Conservation (phyloP, 2,329 filamentous ascomycete genomes). For the Ophiobolus disseminans region DNA sequence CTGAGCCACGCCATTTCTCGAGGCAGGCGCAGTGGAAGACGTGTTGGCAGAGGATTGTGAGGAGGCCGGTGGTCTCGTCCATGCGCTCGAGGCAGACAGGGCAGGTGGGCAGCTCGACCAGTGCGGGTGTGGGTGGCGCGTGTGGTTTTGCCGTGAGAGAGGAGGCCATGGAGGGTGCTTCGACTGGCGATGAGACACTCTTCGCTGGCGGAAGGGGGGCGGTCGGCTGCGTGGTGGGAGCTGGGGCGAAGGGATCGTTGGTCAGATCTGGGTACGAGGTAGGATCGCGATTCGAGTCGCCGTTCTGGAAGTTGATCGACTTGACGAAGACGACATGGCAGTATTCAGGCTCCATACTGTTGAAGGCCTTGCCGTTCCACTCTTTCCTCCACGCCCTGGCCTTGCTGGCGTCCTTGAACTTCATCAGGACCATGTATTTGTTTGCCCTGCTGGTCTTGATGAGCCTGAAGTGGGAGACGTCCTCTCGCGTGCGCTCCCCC, state of each 20-base stretch:
- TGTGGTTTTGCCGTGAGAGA: conserved; percentile 66
- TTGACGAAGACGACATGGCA: conserved; percentile 96
- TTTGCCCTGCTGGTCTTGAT: conserved; percentile 88
- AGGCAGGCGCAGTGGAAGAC: conserved; percentile 97
- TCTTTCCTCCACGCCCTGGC: conserved; percentile 82
- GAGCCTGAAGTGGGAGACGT: conserved; percentile 93
- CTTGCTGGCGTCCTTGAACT: conserved; percentile 78
- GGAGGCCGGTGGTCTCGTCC: conserved; percentile 93
- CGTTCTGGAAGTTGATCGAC: conserved; percentile 82
- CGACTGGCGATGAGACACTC: conserved; percentile 42
- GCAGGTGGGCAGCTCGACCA: conserved; percentile 92
- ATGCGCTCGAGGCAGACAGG: conserved; percentile 96
- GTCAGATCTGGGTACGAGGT: conserved; percentile 67
- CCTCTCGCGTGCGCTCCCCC: conserved; percentile 82
- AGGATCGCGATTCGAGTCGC: conserved; percentile 53
- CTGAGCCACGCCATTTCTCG: conserved; percentile 92
- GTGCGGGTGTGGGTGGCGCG: conserved; percentile 78
- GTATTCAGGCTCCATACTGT: conserved; percentile 90
- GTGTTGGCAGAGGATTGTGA: conserved; percentile 96
- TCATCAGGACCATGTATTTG: conserved; percentile 94
- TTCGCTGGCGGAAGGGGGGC: conserved; percentile 42
- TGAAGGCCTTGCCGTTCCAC: conserved; percentile 94
- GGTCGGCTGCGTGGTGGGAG: conserved; percentile 51
- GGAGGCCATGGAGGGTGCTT: conserved; percentile 46
- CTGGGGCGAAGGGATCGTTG: conserved; percentile 69